Conservation (phyloP, 2,329 filamentous ascomycete species). For the Penicillium occitanis region DNA sequence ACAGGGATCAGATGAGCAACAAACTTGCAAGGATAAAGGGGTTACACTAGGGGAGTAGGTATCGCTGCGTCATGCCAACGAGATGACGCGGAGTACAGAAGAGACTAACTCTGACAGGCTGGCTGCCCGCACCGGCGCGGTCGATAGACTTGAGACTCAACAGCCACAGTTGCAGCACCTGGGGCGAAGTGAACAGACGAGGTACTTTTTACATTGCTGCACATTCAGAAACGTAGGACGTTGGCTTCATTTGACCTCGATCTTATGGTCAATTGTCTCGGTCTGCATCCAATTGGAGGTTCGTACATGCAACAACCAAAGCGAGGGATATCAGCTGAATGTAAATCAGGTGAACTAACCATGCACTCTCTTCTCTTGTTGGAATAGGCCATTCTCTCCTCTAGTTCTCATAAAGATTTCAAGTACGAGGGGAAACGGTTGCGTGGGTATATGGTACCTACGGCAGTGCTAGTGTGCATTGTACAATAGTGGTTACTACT, state of each 20-base stretch:
- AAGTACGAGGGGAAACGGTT: not conserved
- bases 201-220: not conserved
- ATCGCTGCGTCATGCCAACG: slow-evolving; percentile 1
- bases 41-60: not conserved
- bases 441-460: not conserved
- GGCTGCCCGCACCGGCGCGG: not conserved
- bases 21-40: slow-evolving; percentile 4
- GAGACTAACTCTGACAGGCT: not conserved
- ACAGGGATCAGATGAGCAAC: not conserved
- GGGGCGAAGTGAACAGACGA: not conserved
- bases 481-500: not conserved
- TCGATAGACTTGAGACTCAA: not conserved
- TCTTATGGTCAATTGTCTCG: slow-evolving; percentile 7
- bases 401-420: not conserved
- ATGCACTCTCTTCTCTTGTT: slow-evolving; percentile 7
- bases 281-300: not conserved
- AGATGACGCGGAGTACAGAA: not conserved
- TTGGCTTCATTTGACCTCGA: not conserved
- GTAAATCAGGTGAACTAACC: not conserved
- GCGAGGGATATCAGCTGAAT: slow-evolving; percentile 19
- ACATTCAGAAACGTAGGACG: not conserved
- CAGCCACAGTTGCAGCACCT: not conserved
- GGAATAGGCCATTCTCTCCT: not conserved
- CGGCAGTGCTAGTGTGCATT: not conserved
- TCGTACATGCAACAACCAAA: slow-evolving; percentile 9